Conservation (phyloP, 108 stramenopile species). For the Pseudonitzschia delicatissima region DNA sequence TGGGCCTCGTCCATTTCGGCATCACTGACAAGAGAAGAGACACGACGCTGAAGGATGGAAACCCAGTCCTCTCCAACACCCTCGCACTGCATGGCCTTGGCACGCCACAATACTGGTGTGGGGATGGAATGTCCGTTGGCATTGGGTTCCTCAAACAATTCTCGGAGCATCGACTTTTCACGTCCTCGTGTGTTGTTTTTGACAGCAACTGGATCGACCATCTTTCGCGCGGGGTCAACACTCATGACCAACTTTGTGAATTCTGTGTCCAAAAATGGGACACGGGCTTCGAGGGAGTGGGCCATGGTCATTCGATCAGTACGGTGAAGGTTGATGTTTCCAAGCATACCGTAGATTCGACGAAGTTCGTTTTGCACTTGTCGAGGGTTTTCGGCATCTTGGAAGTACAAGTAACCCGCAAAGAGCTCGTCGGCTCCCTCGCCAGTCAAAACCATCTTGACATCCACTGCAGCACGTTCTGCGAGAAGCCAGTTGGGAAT, state of each 20-base stretch:
- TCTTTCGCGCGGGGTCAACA: constrained; percentile 60
- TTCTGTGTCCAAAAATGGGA: constrained; percentile 78
- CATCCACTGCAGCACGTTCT: constrained; percentile 63
- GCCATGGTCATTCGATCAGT: constrained; percentile 86
- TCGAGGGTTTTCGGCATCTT: constrained; percentile 53
- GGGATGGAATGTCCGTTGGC: constrained; percentile 64
- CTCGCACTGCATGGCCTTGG: constrained; percentile 86
- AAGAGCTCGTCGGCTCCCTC: constrained; percentile 75
- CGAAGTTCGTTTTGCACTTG: constrained; percentile 65
- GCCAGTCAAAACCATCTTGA: constrained; percentile 80
- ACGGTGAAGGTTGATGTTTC: constrained; percentile 68
- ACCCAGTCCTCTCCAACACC: constrained; percentile 85
- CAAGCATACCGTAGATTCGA: constrained; percentile 66
- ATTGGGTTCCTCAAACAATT: constrained; percentile 68
- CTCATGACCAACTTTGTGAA: constrained; percentile 67
- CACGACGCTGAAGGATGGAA: constrained; percentile 59
- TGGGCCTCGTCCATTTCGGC: constrained; percentile 65
- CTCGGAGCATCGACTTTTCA: constrained; percentile 63
- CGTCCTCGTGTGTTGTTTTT: constrained; percentile 52
- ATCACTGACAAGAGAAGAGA: constrained; percentile 59
- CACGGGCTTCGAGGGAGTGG: constrained; percentile 71
- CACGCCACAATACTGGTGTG: constrained; percentile 63
- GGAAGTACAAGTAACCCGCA: constrained; percentile 76
- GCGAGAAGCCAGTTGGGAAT: constrained; percentile 81
- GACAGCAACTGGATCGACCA: constrained; percentile 64